A percentile compares a stretch with the other conserved stretches of the same genome.
Evolutionary conservation across 768 basidiomycete species (phyloP).

Genomic region (Tubosaeta sp.): DNA sequence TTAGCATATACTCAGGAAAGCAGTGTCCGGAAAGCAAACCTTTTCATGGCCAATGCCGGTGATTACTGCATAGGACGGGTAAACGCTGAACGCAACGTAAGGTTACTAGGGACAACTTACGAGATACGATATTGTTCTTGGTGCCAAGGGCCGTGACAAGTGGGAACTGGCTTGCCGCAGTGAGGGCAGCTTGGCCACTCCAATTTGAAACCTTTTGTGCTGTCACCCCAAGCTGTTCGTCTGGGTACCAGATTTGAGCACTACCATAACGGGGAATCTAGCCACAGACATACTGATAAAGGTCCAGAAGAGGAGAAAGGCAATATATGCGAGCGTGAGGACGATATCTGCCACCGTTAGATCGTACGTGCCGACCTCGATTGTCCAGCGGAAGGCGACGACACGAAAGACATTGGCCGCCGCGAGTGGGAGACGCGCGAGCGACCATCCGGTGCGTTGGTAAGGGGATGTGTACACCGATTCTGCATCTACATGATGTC

Average conservation of each 20-base stretch:
- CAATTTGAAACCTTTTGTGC: constrained; percentile 18
- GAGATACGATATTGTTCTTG: constrained; percentile 46
- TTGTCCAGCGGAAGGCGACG: constrained; percentile 45
- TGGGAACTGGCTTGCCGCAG: constrained; percentile 38
- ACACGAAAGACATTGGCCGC: constrained; percentile 43
- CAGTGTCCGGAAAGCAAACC: constrained; percentile 5
- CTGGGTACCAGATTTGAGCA: too few species aligned
- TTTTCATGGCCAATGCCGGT: constrained; percentile 28
- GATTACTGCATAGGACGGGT: constrained; percentile 14
- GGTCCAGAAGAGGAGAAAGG: constrained; percentile 40
- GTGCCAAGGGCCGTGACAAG: constrained; percentile 44
- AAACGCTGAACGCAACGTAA: neutral
- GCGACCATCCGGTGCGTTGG: constrained; percentile 30
- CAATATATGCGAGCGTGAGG: constrained; percentile 45
- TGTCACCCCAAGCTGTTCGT: neutral
- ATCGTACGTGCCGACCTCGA: constrained; percentile 42
- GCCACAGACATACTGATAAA: constrained; percentile 38
- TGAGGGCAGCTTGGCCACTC: constrained; percentile 26
- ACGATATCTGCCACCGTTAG: constrained; percentile 39
- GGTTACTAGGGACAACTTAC: constrained; percentile 16
- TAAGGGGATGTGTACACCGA: neutral
- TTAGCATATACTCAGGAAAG: constrained; percentile 2
- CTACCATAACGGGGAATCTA: neutral
- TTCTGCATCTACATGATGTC: constrained; percentile 13
- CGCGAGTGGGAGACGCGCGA: constrained; percentile 36